These are phyloP conservation scores for Candida krabiensis DNA, from an alignment of 805 yeast genomes.

Conservation along the genomic window DNA sequence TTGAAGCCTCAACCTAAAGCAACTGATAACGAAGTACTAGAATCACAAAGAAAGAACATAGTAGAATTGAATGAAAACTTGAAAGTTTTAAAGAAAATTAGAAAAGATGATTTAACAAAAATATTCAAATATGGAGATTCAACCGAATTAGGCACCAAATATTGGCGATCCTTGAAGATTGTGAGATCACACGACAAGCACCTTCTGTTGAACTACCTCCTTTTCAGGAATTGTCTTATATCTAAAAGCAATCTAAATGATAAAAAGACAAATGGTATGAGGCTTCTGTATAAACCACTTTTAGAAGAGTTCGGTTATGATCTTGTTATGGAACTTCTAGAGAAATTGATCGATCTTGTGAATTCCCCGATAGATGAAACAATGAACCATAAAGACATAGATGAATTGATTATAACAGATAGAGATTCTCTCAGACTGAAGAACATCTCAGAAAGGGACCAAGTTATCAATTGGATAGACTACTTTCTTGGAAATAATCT, in stretches of 20 bases:
- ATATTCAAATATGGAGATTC: slow-evolving; percentile 44
- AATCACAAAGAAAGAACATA: slow-evolving; percentile 7
- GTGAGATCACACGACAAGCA: slow-evolving; percentile 18
- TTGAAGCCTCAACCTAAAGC: slow-evolving; percentile 21
- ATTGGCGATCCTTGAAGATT: slow-evolving; percentile 39
- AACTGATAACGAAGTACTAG: slow-evolving; percentile 23
- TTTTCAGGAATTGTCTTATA: slow-evolving; percentile 35
- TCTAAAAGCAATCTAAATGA: slow-evolving; percentile 23
- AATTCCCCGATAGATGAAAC: slow-evolving; percentile 5
- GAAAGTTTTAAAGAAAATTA: slow-evolving; percentile 48
- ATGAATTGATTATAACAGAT: slow-evolving; percentile 1
- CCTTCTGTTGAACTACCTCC: slow-evolving; percentile 27
- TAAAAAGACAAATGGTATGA: slow-evolving; percentile 28
- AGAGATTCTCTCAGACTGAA: slow-evolving; percentile 3
- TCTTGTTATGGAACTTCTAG: slow-evolving; percentile 16
- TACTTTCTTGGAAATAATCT: slow-evolving; percentile 21
- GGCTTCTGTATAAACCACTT: slow-evolving; percentile 31
- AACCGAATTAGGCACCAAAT: slow-evolving; percentile 40
- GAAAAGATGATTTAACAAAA: slow-evolving; percentile 44
- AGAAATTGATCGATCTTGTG: slow-evolving; percentile 10
- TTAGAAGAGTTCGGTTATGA: slow-evolving; percentile 23
- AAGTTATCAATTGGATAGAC: slow-evolving; percentile 26
- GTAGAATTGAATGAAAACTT: slow-evolving; percentile 35
- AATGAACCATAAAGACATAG: slow-evolving; percentile 2
- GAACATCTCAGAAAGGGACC: slow-evolving; percentile 8